phyloP scores from a whole-genome alignment of 306 rosid species.

The Cucurbita moschata region DNA sequence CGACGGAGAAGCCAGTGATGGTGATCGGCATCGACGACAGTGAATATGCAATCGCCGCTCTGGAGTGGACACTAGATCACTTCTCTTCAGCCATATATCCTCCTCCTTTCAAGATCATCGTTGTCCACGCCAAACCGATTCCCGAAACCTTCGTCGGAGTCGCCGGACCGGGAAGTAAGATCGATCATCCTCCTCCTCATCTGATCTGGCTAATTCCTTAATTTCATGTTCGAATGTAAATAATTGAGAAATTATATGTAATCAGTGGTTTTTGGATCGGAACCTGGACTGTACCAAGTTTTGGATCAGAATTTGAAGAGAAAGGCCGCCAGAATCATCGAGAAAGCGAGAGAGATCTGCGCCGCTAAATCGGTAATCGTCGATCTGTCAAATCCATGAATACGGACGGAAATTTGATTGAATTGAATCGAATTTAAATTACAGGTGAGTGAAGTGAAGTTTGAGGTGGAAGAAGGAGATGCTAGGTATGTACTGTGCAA shows the following conservation, averaged over 20 bases:
- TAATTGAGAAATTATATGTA: too few relatives aligned
- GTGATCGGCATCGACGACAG: slow-evolving; percentile 35
- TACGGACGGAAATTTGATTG: too few relatives aligned
- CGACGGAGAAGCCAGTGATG: slow-evolving; percentile 26
- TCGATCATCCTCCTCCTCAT: not conserved
- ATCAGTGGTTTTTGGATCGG: not conserved
- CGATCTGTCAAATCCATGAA: too few relatives aligned
- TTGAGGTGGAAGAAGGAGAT: slow-evolving; percentile 62
- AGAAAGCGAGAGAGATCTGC: not conserved
- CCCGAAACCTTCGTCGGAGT: slow-evolving; percentile 32
- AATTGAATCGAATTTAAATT: not conserved
- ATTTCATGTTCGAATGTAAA: not conserved
- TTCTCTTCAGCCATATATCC: not conserved
- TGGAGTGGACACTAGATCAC: slow-evolving; percentile 37
- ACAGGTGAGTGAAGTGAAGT: slow-evolving; percentile 24
- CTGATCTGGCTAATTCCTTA: not conserved
- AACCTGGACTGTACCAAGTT: not conserved
- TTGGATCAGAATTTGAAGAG: not conserved
- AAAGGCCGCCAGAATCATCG: not conserved
- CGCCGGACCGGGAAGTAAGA: slow-evolving; percentile 41
- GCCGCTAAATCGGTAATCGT: not conserved
- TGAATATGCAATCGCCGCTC: slow-evolving; percentile 24
- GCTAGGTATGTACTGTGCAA: slow-evolving; percentile 65
- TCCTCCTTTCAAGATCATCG: slow-evolving; percentile 26
- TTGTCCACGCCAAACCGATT: slow-evolving; percentile 42